Percentiles rank a stretch among this genome's conserved stretches.
These are phyloP conservation scores for Cryptococcus floricola DNA, from an alignment of 1,284 basidiomycete species.

Conservation along the genomic window DNA sequence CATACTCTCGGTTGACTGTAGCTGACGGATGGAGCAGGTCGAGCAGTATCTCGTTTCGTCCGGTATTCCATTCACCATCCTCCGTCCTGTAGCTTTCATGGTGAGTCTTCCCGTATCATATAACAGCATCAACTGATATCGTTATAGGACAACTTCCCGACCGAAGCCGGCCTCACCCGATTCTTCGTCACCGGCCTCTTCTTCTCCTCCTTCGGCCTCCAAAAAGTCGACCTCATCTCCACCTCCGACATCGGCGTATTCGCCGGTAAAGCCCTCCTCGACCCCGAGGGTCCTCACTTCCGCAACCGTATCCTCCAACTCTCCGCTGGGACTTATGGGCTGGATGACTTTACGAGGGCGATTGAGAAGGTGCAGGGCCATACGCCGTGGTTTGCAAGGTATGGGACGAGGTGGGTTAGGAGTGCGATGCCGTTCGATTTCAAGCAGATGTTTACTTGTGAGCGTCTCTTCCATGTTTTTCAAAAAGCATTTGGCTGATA, in stretches of 20 bases:
- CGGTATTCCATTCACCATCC: conserved; percentile 41
- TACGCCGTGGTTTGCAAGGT: conserved; percentile 18
- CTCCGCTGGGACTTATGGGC: conserved; percentile 10
- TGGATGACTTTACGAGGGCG: conserved; percentile 3
- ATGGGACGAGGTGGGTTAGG: conserved; percentile 4
- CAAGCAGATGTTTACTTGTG: conserved; percentile 20
- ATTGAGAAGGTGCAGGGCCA: conserved; percentile 11
- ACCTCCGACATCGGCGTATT: conserved; percentile 17
- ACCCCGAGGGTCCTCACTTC: conserved; percentile 5
- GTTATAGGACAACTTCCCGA: conserved; percentile 20
- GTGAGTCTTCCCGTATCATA: conserved; percentile 29
- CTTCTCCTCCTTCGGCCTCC: conserved; percentile 5
- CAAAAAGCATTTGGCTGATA: neutral
- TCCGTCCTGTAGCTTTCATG: conserved; percentile 50
- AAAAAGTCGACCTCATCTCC: conserved; percentile 10
- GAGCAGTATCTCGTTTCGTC: conserved; percentile 49
- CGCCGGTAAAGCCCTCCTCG: conserved; percentile 15
- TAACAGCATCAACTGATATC: neutral
- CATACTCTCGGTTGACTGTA: conserved; percentile 42
- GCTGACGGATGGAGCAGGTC: conserved; percentile 41
- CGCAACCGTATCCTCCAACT: conserved; percentile 14
- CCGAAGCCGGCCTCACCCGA: conserved; percentile 8
- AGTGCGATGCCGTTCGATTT: conserved; percentile 13
- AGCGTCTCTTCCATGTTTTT: neutral
- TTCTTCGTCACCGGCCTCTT: conserved; percentile 13